Evolutionary conservation across 371 early-diverging fungal species (phyloP).

Genomic region (Mortierella sp.): DNA sequence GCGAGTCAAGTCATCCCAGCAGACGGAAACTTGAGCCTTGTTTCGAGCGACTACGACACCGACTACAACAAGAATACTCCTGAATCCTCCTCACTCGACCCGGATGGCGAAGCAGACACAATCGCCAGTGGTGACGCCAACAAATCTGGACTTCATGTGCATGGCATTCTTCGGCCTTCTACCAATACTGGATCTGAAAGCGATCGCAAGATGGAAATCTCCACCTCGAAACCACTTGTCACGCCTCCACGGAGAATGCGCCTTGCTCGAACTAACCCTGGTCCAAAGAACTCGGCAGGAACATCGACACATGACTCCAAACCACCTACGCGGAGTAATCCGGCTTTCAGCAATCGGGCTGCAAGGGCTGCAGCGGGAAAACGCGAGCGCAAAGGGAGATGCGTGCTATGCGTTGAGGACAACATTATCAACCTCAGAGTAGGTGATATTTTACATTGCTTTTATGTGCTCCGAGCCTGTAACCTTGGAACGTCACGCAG

Average conservation of each 20-base stretch:
- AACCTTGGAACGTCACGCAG: background rate
- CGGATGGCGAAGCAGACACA: constrained; percentile 3
- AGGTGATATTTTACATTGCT: background rate
- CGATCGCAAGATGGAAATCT: background rate
- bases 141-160: background rate
- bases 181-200: background rate
- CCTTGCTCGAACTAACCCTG: background rate
- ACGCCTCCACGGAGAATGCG: background rate
- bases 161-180: background rate
- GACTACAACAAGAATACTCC: constrained; percentile 44
- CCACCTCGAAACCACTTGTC: background rate
- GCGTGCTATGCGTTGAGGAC: constrained; percentile 52
- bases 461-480: background rate
- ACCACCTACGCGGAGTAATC: constrained; percentile 17
- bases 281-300: background rate
- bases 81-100: constrained; percentile 14
- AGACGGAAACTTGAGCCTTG: constrained; percentile 12
- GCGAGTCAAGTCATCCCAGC: constrained; percentile 21
- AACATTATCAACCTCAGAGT: constrained; percentile 52
- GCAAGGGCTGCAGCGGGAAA: constrained; percentile 50
- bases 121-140: background rate
- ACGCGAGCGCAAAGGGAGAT: constrained; percentile 47
- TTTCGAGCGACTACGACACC: constrained; percentile 30
- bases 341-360: constrained; percentile 30
- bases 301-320: constrained; percentile 12